Evolutionary conservation across 2,329 filamentous ascomycete species (phyloP).

Genomic region (Microthyrium microscopicum): DNA sequence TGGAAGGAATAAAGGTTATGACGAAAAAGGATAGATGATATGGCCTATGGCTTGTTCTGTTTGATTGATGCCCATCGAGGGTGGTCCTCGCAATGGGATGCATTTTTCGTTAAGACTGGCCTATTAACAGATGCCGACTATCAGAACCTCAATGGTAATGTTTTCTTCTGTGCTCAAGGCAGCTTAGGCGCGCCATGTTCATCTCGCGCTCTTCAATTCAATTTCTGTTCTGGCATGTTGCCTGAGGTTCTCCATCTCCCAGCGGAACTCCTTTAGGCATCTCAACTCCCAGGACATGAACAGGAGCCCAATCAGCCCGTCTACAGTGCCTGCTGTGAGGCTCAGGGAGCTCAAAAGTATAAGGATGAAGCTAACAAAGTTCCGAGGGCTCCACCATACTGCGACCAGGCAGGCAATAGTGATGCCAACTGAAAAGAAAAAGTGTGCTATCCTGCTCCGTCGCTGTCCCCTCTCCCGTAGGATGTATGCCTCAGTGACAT

Average conservation of each 20-base stretch:
- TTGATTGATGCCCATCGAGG: too few relatives aligned
- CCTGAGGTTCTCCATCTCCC: conserved; percentile 65
- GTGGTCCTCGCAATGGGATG: too few relatives aligned
- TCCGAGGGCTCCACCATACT: conserved; percentile 69
- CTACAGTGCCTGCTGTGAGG: conserved; percentile 58
- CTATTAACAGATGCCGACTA: too few relatives aligned
- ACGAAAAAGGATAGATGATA: too few relatives aligned
- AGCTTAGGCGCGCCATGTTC: too few relatives aligned
- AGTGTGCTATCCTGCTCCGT: conserved; percentile 56
- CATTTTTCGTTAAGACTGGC: too few relatives aligned
- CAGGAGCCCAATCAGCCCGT: conserved; percentile 71
- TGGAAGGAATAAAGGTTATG: too few relatives aligned
- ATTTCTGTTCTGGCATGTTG: conserved; percentile 12
- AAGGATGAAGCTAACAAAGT: conserved; percentile 65
- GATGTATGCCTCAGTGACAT: conserved; percentile 51
- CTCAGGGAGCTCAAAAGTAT: conserved; percentile 65
- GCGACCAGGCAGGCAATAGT: conserved; percentile 61
- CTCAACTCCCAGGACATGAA: conserved; percentile 77
- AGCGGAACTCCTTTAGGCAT: conserved; percentile 77
- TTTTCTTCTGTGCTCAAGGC: too few relatives aligned
- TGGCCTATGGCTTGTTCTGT: too few relatives aligned
- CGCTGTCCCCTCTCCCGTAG: conserved; percentile 56
- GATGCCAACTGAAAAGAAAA: conserved; percentile 47
- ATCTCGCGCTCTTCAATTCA: too few relatives aligned
- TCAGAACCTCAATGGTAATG: too few relatives aligned